Evolutionary conservation across 1,284 basidiomycete genomes (phyloP).

Genomic region (Butyriboletus appendiculatus): DNA sequence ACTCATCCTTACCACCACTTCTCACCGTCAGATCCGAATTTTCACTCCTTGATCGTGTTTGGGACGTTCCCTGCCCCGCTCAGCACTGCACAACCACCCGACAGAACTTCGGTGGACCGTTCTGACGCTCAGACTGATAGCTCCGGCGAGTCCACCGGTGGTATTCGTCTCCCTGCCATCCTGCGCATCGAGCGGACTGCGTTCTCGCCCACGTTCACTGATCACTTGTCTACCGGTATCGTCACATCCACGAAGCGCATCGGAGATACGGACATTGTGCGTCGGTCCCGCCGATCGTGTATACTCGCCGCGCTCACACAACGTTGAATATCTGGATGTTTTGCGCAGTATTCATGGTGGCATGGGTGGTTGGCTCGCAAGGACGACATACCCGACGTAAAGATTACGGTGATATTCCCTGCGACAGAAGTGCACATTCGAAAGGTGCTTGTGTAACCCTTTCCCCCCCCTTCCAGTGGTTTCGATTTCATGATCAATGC

Average conservation of each 20-base stretch:
- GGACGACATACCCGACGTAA: constrained; percentile 44
- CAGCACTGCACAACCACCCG: not conserved
- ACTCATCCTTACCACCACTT: not conserved
- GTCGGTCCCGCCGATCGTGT: constrained; percentile 4
- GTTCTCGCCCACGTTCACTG: constrained; percentile 40
- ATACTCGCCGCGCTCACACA: not conserved
- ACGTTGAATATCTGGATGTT: not conserved
- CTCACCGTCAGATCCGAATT: constrained; percentile 22
- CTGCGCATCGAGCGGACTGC: constrained; percentile 61
- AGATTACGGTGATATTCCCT: constrained; percentile 78
- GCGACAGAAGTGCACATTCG: constrained; percentile 82
- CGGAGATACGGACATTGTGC: constrained; percentile 51
- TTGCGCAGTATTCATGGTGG: constrained; percentile 43
- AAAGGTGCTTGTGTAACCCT: constrained; percentile 46
- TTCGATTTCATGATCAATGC: not conserved
- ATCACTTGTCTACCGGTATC: constrained; percentile 18
- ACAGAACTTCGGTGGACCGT: not conserved
- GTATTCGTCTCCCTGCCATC: constrained; percentile 44
- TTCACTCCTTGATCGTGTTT: constrained; percentile 28
- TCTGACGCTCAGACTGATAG: not conserved
- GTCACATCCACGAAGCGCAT: constrained; percentile 39
- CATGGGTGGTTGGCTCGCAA: constrained; percentile 40
- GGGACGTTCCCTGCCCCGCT: constrained; percentile 28
- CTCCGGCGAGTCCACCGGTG: not conserved
- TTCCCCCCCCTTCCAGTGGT: not conserved